These are phyloP conservation scores for Fistulinella staudtii DNA, from an alignment of 1,284 basidiomycete species.

Conservation along the genomic window DNA sequence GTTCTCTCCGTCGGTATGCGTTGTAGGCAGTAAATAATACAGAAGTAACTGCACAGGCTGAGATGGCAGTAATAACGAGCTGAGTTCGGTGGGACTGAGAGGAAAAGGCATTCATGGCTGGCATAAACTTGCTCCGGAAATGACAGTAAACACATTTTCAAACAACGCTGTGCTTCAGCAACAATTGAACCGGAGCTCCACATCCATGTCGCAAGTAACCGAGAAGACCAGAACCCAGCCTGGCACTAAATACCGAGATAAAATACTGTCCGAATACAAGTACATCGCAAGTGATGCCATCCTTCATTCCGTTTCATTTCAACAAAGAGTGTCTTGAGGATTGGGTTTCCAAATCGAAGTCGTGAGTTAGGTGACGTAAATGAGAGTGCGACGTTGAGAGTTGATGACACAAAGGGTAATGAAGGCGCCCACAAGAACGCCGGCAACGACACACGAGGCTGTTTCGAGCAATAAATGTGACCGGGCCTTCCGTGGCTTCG, in stretches of 20 bases:
- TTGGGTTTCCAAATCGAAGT: neutral
- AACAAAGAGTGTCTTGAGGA: neutral
- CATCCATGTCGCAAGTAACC: no score
- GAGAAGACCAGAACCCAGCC: slow-evolving; percentile 6
- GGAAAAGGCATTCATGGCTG: slow-evolving; percentile 21
- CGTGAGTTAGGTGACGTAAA: slow-evolving; percentile 33
- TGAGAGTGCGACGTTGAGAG: slow-evolving; percentile 47
- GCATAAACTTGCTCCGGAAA: neutral
- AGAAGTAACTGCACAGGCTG: slow-evolving; percentile 60
- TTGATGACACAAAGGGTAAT: slow-evolving; percentile 48
- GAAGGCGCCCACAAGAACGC: slow-evolving; percentile 53
- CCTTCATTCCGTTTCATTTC: slow-evolving; percentile 2
- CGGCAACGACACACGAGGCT: slow-evolving; percentile 49
- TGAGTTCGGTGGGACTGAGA: slow-evolving; percentile 47
- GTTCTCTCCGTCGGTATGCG: slow-evolving; percentile 43
- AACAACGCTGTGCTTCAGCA: no score
- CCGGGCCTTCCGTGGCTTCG: slow-evolving; percentile 18
- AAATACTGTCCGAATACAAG: slow-evolving; percentile 17
- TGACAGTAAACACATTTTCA: neutral
- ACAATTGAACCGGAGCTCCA: no score
- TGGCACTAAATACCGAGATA: slow-evolving; percentile 29
- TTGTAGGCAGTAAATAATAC: slow-evolving; percentile 55
- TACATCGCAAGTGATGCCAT: slow-evolving; percentile 12
- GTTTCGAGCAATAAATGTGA: slow-evolving; percentile 38
- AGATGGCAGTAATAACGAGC: slow-evolving; percentile 57